Percentiles rank a stretch among this genome's conserved stretches.
Evolutionary conservation across 2,329 filamentous ascomycete genomes (phyloP).

Genomic region (Eurotiales sp.): DNA sequence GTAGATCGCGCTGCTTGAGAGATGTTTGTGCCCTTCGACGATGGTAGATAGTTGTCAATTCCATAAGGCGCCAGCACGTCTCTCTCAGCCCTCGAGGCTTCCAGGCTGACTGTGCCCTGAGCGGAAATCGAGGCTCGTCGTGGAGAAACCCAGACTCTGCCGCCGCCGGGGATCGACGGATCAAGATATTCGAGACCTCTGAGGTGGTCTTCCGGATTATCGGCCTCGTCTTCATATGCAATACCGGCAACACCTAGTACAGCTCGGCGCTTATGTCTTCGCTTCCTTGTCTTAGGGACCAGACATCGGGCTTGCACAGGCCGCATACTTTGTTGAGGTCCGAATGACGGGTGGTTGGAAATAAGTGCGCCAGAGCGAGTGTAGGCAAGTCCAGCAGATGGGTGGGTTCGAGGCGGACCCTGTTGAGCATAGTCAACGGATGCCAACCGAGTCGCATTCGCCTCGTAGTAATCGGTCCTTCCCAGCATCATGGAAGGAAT

Average conservation of each 20-base stretch:
- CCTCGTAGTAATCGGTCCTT: conserved; percentile 30
- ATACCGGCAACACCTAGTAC: conserved; percentile 41
- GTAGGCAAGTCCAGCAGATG: conserved; percentile 62
- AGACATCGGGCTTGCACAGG: conserved; percentile 59
- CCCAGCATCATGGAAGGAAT: conserved; percentile 33
- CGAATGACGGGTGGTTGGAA: conserved; percentile 58
- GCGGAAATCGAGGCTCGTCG: conserved; percentile 44
- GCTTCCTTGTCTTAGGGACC: conserved; percentile 40
- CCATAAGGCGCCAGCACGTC: conserved; percentile 33
- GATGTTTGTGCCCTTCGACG: conserved; percentile 21
- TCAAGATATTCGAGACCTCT: conserved; percentile 42
- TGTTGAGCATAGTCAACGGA: conserved; percentile 42
- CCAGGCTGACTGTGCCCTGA: conserved; percentile 41
- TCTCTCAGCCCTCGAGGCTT: conserved; percentile 30
- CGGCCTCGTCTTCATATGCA: conserved; percentile 34
- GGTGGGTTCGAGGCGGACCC: conserved; percentile 60
- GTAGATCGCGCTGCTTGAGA: conserved; percentile 24
- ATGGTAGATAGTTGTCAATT: conserved; percentile 32
- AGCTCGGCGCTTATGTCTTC: conserved; percentile 29
- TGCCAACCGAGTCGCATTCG: conserved; percentile 31
- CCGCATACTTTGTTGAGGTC: conserved; percentile 51
- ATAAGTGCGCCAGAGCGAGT: conserved; percentile 52
- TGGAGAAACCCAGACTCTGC: conserved; percentile 51
- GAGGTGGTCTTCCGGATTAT: conserved; percentile 32
- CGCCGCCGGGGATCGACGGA: conserved; percentile 46